phyloP scores from a whole-genome alignment of 371 early-diverging fungal genomes.

The Mortierella sp. region DNA sequence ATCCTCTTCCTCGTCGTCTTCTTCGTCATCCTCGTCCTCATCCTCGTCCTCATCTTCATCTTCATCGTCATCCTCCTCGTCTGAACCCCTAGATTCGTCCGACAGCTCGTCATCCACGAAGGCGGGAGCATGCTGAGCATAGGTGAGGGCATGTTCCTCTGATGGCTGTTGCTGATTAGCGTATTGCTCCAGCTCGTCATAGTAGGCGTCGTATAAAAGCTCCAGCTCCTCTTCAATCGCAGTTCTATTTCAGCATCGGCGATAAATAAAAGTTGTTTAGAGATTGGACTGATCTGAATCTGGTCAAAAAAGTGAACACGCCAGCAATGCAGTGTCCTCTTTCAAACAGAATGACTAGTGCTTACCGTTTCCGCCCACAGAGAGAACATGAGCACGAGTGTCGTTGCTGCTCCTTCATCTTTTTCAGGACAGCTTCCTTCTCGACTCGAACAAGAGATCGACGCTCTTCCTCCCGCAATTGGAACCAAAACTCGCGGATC shows the following conservation, averaged over 20 bases:
- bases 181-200: conserved; percentile 91
- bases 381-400: conserved; percentile 91
- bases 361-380: conserved; percentile 90
- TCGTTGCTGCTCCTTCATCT: conserved; percentile 95
- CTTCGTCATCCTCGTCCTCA: conserved; percentile 62
- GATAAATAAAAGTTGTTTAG: not conserved
- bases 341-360: not conserved
- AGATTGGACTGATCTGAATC: not conserved
- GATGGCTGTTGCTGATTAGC: conserved; percentile 82
- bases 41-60: conserved; percentile 61
- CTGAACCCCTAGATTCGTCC: conserved; percentile 64
- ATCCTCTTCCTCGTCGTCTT: conserved; percentile 55
- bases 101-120: conserved; percentile 69
- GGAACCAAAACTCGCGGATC: conserved; percentile 93
- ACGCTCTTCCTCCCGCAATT: conserved; percentile 87
- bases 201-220: conserved; percentile 92
- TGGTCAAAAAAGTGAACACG: not conserved
- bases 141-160: conserved; percentile 58
- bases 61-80: conserved; percentile 63
- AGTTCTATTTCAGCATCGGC: conserved; percentile 64
- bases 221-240: conserved; percentile 95
- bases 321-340: not conserved
- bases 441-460: conserved; percentile 88
- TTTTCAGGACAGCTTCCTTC: conserved; percentile 91
- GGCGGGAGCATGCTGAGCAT: conserved; percentile 59